phyloP scores from a whole-genome alignment of 805 yeast genomes.

The Sugiyamaella floridensis region DNA sequence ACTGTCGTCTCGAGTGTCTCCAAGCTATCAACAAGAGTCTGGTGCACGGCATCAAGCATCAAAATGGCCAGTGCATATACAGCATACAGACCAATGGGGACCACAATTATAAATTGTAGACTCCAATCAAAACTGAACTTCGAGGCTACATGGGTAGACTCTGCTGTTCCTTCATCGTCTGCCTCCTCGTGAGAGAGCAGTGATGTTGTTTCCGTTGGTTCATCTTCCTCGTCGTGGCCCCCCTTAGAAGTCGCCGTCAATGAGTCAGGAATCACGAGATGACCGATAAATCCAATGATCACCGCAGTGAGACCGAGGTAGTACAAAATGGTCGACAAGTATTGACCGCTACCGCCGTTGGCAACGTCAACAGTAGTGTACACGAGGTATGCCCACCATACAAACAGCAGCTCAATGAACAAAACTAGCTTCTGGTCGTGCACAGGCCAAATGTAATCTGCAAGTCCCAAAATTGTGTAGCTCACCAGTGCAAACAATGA shows the following conservation, averaged over 20 bases:
- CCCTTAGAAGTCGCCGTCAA: slow-evolving; percentile 6
- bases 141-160: background rate
- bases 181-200: background rate
- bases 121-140: slow-evolving; percentile 64
- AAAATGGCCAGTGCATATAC: slow-evolving; percentile 51
- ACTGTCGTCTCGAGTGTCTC: slow-evolving; percentile 35
- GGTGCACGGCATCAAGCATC: slow-evolving; percentile 56
- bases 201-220: slow-evolving; percentile 3
- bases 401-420: slow-evolving; percentile 46
- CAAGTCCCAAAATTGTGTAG: slow-evolving; percentile 47
- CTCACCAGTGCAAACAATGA: slow-evolving; percentile 47
- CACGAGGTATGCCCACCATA: slow-evolving; percentile 52
- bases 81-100: slow-evolving; percentile 55
- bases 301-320: slow-evolving; percentile 34
- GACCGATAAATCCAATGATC: slow-evolving; percentile 39
- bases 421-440: slow-evolving; percentile 55
- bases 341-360: slow-evolving; percentile 43
- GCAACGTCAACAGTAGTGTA: slow-evolving; percentile 45
- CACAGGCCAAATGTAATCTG: slow-evolving; percentile 38
- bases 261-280: slow-evolving; percentile 28
- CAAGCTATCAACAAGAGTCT: slow-evolving; percentile 63
- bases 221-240: slow-evolving; percentile 5
- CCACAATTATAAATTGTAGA: slow-evolving; percentile 58
- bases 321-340: slow-evolving; percentile 35
- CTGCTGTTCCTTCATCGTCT: background rate